Conservation (phyloP, 2,329 filamentous ascomycete species). For the Coniosporium tulheliwenetii region DNA sequence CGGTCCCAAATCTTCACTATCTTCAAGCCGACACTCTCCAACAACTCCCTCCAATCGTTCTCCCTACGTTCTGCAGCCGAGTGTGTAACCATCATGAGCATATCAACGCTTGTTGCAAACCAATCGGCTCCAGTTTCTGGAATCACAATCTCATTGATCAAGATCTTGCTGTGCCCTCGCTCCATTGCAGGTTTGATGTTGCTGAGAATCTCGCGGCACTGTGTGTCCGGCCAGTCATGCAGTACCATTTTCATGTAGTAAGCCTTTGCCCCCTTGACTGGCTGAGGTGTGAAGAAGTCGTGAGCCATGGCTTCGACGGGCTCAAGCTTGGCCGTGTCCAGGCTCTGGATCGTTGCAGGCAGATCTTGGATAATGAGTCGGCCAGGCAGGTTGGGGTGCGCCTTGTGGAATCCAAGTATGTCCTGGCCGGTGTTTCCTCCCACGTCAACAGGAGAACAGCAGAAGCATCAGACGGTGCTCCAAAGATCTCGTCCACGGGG, state of each 20-base stretch:
- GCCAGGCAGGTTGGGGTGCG: conserved; percentile 5
- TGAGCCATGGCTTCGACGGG: conserved; percentile 9
- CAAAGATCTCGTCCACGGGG: no score
- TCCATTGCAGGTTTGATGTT: conserved; percentile 9
- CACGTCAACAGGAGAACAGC: conserved; percentile 11
- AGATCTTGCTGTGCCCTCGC: conserved; percentile 8
- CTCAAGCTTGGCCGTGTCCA: conserved; percentile 5
- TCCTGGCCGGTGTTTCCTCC: conserved; percentile 11
- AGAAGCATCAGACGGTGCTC: no score
- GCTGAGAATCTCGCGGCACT: conserved; percentile 6
- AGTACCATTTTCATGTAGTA: conserved; percentile 11
- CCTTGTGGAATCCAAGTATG: conserved; percentile 6
- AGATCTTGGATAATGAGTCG: conserved; percentile 13
- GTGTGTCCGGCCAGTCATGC: conserved; percentile 11
- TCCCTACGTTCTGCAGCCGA: no score
- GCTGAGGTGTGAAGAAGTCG: conserved; percentile 17
- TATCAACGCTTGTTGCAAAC: no score
- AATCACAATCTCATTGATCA: conserved; percentile 11
- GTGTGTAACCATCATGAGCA: no score
- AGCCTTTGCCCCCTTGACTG: conserved; percentile 10
- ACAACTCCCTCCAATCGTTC: no score
- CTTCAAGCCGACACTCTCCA: no score
- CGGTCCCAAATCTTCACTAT: no score
- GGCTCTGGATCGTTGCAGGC: conserved; percentile 3
- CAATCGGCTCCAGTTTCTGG: conserved; percentile 3